Evolutionary conservation across 345 rosid genomes (phyloP).

Genomic region (Eucalyptus curtisii): DNA sequence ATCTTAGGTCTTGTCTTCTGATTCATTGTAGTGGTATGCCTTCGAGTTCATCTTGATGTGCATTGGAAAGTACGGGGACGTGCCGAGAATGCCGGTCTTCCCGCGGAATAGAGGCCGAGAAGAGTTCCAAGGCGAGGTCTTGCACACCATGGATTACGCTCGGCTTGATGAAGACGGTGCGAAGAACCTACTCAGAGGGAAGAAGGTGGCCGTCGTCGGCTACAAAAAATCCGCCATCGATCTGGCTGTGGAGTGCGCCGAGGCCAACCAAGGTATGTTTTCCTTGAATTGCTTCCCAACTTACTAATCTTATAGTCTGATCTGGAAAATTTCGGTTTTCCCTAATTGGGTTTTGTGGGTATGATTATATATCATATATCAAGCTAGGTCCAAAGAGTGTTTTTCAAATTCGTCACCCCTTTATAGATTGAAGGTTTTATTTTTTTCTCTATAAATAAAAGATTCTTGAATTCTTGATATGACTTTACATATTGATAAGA

Average conservation of each 20-base stretch:
- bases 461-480: background rate
- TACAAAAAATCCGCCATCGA: conserved; percentile 51
- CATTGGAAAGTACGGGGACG: conserved; percentile 45
- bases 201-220: conserved; percentile 43
- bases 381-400: background rate
- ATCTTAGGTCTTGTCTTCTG: background rate
- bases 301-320: background rate
- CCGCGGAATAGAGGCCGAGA: conserved; percentile 23
- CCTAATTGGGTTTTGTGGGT: background rate
- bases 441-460: background rate
- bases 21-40: conserved; percentile 15
- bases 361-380: background rate
- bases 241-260: conserved; percentile 43
- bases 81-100: conserved; percentile 22
- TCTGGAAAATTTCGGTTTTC: background rate
- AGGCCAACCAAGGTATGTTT: conserved; percentile 38
- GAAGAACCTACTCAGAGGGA: conserved; percentile 18
- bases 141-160: conserved; percentile 40
- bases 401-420: background rate
- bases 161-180: conserved; percentile 23
- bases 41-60: conserved; percentile 39
- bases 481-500: background rate
- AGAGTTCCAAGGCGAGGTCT: conserved; percentile 25
- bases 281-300: background rate
- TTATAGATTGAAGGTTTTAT: background rate